These are phyloP conservation scores for Pilobolus umbonatus DNA, from an alignment of 192 early-diverging fungal genomes.

Conservation along the genomic window DNA sequence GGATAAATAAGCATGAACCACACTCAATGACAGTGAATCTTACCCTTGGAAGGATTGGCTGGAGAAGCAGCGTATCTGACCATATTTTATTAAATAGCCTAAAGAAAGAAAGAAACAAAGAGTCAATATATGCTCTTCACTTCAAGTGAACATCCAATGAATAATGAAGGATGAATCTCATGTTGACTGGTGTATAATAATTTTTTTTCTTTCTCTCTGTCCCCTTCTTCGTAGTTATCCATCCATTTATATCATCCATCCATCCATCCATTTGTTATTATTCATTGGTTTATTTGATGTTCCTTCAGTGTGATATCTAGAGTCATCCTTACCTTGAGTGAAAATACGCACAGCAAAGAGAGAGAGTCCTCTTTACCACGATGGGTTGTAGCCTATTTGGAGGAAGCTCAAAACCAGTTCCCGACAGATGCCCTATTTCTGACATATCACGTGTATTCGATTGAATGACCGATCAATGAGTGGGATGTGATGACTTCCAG, in stretches of 20 bases:
- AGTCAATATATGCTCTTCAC: too few species aligned
- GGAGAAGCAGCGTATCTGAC: conserved; percentile 83
- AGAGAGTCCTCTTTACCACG: background rate
- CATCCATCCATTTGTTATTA: background rate
- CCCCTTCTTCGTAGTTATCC: background rate
- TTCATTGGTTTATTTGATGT: background rate
- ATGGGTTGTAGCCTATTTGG: too few species aligned
- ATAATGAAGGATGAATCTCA: background rate
- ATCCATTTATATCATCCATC: conserved; percentile 11
- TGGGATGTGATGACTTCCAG: too few species aligned
- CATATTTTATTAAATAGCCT: conserved; percentile 47
- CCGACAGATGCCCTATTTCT: too few species aligned
- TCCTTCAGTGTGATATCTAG: background rate
- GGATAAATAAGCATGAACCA: background rate
- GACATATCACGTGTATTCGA: too few species aligned
- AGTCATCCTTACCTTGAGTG: background rate
- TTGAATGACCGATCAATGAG: too few species aligned
- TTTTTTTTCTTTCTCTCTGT: background rate
- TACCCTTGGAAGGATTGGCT: conserved; percentile 75
- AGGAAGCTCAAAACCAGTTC: too few species aligned
- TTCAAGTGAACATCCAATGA: background rate
- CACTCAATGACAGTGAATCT: conserved; percentile 13
- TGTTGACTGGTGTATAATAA: background rate
- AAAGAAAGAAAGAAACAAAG: conserved; percentile 5
- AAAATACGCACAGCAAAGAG: conserved; percentile 2